Evolutionary conservation across 345 rosid genomes (phyloP).

Genomic region (Populus alba): DNA sequence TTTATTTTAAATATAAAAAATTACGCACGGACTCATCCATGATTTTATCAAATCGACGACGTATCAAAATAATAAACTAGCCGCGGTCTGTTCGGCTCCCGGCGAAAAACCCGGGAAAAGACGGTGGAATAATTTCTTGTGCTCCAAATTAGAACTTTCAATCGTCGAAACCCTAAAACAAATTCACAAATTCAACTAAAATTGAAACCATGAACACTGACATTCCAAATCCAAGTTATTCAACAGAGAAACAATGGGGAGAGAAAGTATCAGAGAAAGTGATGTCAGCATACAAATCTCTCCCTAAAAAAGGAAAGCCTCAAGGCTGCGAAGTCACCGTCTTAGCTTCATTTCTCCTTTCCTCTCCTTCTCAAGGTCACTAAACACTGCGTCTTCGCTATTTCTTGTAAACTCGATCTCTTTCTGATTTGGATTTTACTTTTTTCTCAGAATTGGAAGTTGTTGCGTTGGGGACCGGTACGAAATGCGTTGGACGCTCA

Average conservation of each 20-base stretch:
- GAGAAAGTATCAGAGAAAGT: slow-evolving; percentile 56
- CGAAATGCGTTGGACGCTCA: slow-evolving; percentile 70
- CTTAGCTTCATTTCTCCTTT: slow-evolving; percentile 72
- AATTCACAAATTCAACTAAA: not conserved
- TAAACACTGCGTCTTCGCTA: not conserved
- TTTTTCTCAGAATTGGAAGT: slow-evolving; percentile 51
- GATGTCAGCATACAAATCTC: slow-evolving; percentile 46
- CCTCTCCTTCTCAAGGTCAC: slow-evolving; percentile 69
- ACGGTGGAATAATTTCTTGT: no score
- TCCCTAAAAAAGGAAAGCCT: slow-evolving; percentile 89
- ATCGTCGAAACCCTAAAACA: no score
- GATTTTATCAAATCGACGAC: no score
- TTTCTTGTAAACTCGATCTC: not conserved
- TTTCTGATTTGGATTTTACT: not conserved
- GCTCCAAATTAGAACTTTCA: no score
- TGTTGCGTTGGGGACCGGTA: slow-evolving; percentile 80
- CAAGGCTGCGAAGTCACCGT: slow-evolving; percentile 88
- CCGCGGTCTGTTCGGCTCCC: no score
- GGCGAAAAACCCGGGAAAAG: no score
- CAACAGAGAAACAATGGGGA: slow-evolving; percentile 38
- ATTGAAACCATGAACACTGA: not conserved
- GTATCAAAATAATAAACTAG: no score
- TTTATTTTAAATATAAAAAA: no score
- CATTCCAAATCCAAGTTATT: not conserved
- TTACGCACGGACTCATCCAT: no score